Conservation (phyloP, 139 green algal species). For the Yamagishiella unicocca region DNA sequence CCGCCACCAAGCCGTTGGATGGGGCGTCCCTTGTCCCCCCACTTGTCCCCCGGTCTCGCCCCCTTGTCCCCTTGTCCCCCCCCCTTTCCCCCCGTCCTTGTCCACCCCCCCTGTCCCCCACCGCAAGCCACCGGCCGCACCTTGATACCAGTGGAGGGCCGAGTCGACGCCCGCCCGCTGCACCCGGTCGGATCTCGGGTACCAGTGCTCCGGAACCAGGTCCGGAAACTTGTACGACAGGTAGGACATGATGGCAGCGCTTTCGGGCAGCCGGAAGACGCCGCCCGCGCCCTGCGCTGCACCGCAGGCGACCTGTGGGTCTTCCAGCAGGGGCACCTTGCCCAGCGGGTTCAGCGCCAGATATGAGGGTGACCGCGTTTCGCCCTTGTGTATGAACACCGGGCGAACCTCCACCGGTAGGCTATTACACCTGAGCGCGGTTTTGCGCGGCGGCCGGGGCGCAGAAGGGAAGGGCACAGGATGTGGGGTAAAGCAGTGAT, state of each 20-base stretch:
- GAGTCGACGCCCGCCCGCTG: constrained; percentile 24
- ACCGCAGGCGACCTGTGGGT: not conserved
- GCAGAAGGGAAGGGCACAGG: too few relatives aligned
- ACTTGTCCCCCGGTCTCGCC: too few relatives aligned
- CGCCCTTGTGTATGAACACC: constrained; percentile 40
- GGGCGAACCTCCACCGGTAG: constrained; percentile 42
- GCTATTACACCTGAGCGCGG: constrained; percentile 15
- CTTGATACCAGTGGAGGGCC: constrained; percentile 48
- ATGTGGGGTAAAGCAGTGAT: too few relatives aligned
- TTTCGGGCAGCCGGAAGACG: constrained; percentile 42
- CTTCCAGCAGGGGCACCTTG: constrained; percentile 36
- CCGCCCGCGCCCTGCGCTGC: not conserved
- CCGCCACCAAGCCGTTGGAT: too few relatives aligned
- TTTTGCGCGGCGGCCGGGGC: too few relatives aligned
- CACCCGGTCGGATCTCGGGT: constrained; percentile 11
- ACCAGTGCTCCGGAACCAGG: constrained; percentile 43
- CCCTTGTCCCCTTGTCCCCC: too few relatives aligned
- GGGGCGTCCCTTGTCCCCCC: too few relatives aligned
- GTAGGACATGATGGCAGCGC: constrained; percentile 50
- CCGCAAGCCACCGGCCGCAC: too few relatives aligned
- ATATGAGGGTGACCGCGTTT: constrained; percentile 28
- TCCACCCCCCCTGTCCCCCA: too few relatives aligned
- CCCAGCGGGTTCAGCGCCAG: constrained; percentile 40
- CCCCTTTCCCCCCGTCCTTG: too few relatives aligned
- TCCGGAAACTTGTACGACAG: constrained; percentile 29